phyloP scores from a whole-genome alignment of 176 grass and related monocot species.

The Triticum aestivum region DNA sequence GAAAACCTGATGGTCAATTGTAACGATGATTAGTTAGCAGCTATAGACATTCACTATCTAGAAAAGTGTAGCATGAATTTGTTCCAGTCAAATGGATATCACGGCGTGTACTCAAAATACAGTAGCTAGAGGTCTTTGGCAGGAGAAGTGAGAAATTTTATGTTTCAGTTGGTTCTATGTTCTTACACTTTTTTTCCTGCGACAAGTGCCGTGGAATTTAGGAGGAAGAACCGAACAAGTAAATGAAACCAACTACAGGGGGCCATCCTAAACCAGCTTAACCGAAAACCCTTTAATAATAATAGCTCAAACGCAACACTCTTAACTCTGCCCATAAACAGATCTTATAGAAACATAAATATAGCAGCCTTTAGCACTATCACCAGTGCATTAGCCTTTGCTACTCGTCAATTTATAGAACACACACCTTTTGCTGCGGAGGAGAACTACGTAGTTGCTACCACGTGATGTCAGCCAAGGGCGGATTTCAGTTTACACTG shows the following conservation, averaged over 20 bases:
- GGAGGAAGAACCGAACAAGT: no score
- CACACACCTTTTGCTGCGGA: not conserved
- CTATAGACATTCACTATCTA: not conserved
- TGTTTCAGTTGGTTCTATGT: not conserved
- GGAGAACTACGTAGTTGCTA: not conserved
- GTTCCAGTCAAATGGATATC: not conserved
- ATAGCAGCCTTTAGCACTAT: not conserved
- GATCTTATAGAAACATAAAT: not conserved
- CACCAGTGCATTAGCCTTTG: not conserved
- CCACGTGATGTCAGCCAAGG: not conserved
- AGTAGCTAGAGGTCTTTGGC: not conserved
- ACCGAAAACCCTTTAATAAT: not conserved
- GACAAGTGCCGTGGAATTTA: no score
- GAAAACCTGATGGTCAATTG: conserved; percentile 1
- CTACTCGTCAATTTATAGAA: not conserved
- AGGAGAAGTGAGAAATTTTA: not conserved
- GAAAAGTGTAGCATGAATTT: conserved; percentile 1
- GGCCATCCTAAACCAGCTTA: not conserved
- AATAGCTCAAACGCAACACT: not conserved
- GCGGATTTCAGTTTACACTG: not conserved
- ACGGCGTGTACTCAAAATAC: not conserved
- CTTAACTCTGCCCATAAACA: not conserved
- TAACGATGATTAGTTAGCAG: not conserved
- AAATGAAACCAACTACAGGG: no score
- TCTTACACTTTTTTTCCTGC: not conserved